phyloP scores from a whole-genome alignment of 140 eudicot genomes.

The Flaveria floridana region DNA sequence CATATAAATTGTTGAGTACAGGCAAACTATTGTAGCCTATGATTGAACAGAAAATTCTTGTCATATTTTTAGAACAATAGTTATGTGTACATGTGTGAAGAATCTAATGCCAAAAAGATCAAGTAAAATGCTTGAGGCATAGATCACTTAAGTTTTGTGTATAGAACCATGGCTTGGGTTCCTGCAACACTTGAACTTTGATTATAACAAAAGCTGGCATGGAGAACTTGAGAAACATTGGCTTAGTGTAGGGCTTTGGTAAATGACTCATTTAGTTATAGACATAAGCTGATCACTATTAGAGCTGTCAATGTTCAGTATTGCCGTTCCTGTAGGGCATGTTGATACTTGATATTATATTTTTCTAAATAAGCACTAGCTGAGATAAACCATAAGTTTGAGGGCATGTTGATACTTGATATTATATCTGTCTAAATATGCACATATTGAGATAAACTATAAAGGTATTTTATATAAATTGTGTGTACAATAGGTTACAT shows the following conservation, averaged over 20 bases:
- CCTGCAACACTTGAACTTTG: background rate
- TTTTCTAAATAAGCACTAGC: background rate
- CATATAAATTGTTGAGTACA: background rate
- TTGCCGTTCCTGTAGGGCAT: background rate
- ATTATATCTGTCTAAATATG: too few relatives aligned
- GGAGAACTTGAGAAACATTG: background rate
- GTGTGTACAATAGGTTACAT: too few relatives aligned
- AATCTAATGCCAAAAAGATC: background rate
- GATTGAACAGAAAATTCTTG: constrained; percentile 10
- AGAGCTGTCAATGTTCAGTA: background rate
- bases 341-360: background rate
- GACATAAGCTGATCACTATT: background rate
- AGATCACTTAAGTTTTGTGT: background rate
- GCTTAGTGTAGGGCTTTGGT: background rate
- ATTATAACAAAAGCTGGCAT: background rate
- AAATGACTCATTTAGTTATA: background rate
- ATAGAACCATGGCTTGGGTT: background rate
- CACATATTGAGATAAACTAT: too few relatives aligned
- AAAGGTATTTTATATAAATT: too few relatives aligned
- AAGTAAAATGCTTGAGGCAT: background rate
- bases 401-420: too few relatives aligned
- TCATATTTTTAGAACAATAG: background rate
- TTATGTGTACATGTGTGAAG: background rate
- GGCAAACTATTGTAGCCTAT: constrained; percentile 5
- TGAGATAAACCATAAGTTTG: background rate